Base-by-base conservation (phyloP, 1,284 basidiomycete genomes). In the Exsudoporus floridanus region DNA sequence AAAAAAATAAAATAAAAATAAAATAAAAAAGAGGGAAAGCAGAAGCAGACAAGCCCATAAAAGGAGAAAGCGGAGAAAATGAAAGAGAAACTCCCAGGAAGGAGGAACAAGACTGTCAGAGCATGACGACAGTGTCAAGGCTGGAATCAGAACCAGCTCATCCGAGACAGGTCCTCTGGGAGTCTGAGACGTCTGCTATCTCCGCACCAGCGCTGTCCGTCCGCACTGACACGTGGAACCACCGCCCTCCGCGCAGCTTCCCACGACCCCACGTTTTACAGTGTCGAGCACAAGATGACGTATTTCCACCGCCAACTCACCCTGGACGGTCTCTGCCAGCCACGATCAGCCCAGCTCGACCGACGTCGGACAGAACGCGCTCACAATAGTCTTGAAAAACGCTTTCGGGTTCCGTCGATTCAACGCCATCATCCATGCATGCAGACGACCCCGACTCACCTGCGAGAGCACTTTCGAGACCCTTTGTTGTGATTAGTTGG, bases 221-320 rank as follows among this genome's bases (percentile, higher is more conserved):
- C 34, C 36, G 27, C 49, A 16, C 25, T 13, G 46, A 42, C 58
- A 63, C 56, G 63, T 60, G 62, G 47, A 40, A 28, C 27, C 46
- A 49, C 52, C 66, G 63, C 51, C 49, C n/a, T 25, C n/a, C 53
- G 48, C 52, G 50, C 49, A 21, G 40, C 58, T 72, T 75, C 77
- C 70, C 78, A 77, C 78, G 74, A 61, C 70, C 69, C 78, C 82
- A 82, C 82, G 83, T 84, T 84, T 74, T 68, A 62, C 81, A 72
- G 71, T 73, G 75, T 75, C 71, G 68, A 70, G 67, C 52, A 52
- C 40, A 46, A 50, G 55, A 62, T 74, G 67, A 69, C 69, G 70
- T 71, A 63, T 55, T 59, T 45, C 14, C n/a, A 43, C 28, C 37
- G 27, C 39, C 46, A 25, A 67, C 70, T 70, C 56, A 67, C 67